Evolutionary conservation across 169 alveolate genomes (phyloP).

Genomic region (Cryptosporidium ryanae): DNA sequence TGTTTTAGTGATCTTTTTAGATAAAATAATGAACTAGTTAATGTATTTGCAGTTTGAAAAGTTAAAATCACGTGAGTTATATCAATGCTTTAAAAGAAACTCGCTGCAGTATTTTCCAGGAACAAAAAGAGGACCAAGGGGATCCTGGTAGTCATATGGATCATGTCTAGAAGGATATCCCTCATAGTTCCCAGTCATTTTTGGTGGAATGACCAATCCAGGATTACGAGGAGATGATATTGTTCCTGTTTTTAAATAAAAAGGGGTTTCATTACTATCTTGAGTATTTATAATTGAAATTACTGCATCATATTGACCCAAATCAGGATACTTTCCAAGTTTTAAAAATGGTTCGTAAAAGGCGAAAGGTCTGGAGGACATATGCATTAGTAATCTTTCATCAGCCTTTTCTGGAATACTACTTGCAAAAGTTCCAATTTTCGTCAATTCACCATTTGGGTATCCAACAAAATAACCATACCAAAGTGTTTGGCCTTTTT

Average conservation of each 20-base stretch:
- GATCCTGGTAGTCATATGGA: slow-evolving; percentile 61
- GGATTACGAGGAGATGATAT: slow-evolving; percentile 60
- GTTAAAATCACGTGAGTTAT: neutral
- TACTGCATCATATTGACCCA: slow-evolving; percentile 55
- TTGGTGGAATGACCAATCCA: slow-evolving; percentile 60
- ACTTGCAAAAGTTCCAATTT: slow-evolving; percentile 62
- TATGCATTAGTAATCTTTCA: slow-evolving; percentile 18
- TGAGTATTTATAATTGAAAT: slow-evolving; percentile 32
- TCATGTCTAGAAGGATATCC: slow-evolving; percentile 46
- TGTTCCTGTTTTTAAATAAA: slow-evolving; percentile 51
- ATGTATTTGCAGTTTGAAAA: too few relatives aligned
- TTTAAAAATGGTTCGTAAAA: slow-evolving; percentile 38
- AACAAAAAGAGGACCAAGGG: slow-evolving; percentile 64
- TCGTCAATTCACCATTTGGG: slow-evolving; percentile 10
- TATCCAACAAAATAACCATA: slow-evolving; percentile 30
- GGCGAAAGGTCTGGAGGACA: slow-evolving; percentile 64
- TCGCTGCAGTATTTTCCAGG: slow-evolving; percentile 69
- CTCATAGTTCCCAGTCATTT: slow-evolving; percentile 34
- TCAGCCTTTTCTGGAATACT: slow-evolving; percentile 33
- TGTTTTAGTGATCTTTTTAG: too few relatives aligned
- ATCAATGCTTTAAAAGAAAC: slow-evolving; percentile 23
- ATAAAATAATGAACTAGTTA: too few relatives aligned
- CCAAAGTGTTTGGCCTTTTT: slow-evolving; percentile 57
- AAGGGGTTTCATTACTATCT: slow-evolving; percentile 6
- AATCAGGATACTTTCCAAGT: slow-evolving; percentile 56